Percentiles rank a stretch among this genome's conserved stretches.
Conservation (phyloP, 345 rosid species). For the Mallotus nudiflorus region DNA sequence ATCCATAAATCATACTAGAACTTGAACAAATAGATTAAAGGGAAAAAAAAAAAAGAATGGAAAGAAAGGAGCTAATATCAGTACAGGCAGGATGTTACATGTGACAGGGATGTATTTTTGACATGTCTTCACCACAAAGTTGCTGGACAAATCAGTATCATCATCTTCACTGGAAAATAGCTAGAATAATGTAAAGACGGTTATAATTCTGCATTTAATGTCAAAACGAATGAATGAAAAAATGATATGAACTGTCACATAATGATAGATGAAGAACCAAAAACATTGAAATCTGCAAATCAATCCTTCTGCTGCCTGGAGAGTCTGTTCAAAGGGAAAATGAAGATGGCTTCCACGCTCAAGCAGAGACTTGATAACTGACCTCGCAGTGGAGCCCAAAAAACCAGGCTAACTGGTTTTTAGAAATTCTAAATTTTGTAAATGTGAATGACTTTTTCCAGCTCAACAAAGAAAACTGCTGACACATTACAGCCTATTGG, state of each 20-base stretch:
- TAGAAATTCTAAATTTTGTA: background rate
- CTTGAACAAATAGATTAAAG: background rate
- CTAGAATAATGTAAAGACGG: conserved; percentile 37
- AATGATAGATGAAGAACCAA: background rate
- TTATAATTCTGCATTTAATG: conserved; percentile 1
- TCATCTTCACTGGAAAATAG: conserved; percentile 80
- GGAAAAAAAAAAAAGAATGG: background rate
- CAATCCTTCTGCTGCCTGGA: background rate
- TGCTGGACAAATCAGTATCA: conserved; percentile 74
- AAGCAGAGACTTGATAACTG: background rate
- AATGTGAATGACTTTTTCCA: background rate
- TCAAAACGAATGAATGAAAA: background rate
- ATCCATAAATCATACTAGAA: background rate
- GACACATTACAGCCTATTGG: background rate
- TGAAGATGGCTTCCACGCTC: conserved; percentile 7
- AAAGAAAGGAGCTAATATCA: background rate
- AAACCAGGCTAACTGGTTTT: background rate
- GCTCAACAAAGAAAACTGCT: background rate
- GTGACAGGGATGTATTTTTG: conserved; percentile 91
- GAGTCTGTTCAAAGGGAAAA: background rate
- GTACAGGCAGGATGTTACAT: conserved; percentile 44
- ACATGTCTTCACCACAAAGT: conserved; percentile 90
- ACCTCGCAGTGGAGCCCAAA: background rate
- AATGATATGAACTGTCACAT: background rate
- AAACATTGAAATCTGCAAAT: background rate